Conservation (phyloP, 2,329 filamentous ascomycete species). For the Cladosporium cucumerinum region DNA sequence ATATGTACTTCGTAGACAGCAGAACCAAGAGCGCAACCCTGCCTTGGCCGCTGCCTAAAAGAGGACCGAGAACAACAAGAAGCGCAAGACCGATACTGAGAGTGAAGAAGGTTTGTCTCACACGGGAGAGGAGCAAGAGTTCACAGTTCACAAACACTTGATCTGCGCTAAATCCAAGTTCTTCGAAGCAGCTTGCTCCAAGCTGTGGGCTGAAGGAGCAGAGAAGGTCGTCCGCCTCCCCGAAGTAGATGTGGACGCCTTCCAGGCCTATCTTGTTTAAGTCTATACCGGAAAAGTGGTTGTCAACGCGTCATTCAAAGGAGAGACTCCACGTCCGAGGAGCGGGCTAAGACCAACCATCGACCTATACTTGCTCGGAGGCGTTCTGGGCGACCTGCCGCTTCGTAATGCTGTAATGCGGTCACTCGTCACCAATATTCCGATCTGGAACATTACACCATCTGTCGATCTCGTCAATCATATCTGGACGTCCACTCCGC, state of each 20-base stretch:
- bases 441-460: background rate
- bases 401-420: background rate
- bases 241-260: background rate
- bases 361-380: background rate
- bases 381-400: background rate
- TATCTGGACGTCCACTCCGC: background rate
- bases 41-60: background rate
- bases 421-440: background rate
- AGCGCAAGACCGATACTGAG: background rate
- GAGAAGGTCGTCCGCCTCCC: slow-evolving; percentile 13
- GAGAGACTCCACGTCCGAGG: too few relatives aligned
- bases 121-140: background rate
- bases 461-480: background rate
- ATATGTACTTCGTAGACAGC: background rate
- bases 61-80: background rate
- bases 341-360: too few relatives aligned
- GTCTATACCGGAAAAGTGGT: background rate
- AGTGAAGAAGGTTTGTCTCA: background rate
- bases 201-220: slow-evolving; percentile 14
- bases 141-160: slow-evolving; percentile 17
- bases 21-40: background rate
- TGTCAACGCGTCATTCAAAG: too few relatives aligned
- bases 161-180: slow-evolving; percentile 18
- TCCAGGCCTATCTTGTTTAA: background rate
- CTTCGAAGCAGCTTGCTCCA: slow-evolving; percentile 19